Conservation (phyloP, 176 grass and related monocot species). For the Typha latifolia region DNA sequence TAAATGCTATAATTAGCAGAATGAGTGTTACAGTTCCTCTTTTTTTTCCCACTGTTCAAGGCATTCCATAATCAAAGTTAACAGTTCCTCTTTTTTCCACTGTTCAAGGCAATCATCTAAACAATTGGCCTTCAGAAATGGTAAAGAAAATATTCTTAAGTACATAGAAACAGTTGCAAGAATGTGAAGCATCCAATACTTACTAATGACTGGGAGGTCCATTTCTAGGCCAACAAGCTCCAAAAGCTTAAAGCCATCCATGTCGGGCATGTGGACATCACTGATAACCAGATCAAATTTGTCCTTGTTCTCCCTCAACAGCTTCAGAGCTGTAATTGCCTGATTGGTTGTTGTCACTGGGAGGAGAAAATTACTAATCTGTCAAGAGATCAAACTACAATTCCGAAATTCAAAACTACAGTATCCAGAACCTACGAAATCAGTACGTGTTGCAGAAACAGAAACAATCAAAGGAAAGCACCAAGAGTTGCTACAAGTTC, state of each 20-base stretch:
- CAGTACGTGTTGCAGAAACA: no score
- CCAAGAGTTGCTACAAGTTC: no score
- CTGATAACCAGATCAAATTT: slow-evolving; percentile 97
- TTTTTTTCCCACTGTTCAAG: no score
- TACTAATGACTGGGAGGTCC: slow-evolving; percentile 97
- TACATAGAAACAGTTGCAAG: not conserved
- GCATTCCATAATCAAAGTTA: no score
- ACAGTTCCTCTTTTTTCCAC: no score
- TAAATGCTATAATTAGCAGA: no score
- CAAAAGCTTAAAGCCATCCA: slow-evolving; percentile 94
- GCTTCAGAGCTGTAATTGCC: slow-evolving; percentile 51
- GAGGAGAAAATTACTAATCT: slow-evolving; percentile 3
- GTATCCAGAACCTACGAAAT: no score
- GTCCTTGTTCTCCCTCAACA: slow-evolving; percentile 79
- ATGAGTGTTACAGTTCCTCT: no score
- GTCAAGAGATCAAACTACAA: slow-evolving; percentile 11
- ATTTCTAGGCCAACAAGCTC: slow-evolving; percentile 94
- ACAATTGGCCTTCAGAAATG: no score
- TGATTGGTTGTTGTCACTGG: slow-evolving; percentile 86
- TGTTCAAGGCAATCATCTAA: no score
- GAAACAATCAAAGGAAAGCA: no score
- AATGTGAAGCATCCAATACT: slow-evolving; percentile 21
- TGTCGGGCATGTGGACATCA: slow-evolving; percentile 95
- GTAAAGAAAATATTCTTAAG: no score
- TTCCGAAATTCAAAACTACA: slow-evolving; percentile 1